Base-by-base conservation (phyloP, 306 rosid genomes). In the Erythrophleum fordii region DNA sequence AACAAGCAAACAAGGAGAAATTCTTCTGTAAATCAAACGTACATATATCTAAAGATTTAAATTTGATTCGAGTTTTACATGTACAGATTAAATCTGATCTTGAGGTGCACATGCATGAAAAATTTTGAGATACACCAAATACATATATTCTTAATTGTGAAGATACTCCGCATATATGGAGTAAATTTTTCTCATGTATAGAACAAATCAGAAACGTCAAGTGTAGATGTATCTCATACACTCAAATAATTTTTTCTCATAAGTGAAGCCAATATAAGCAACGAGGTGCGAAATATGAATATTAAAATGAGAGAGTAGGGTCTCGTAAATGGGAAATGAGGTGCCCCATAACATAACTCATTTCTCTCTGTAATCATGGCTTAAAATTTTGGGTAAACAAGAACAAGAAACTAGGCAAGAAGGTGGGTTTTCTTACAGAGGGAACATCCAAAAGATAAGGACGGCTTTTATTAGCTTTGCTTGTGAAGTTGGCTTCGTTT, bases 401-500 rank as follows among this genome's bases (percentile, higher is more conserved):
- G 85, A 80, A 66, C 83, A 72, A 76, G 80, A 72, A 79, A 65
- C 80, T 37, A 45, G 69, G 59, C 72, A 10, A 61, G 39, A 75
- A 52, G 20, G 42, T 77, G 67, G 56, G 29, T 56, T 55, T 85
- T 71, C 45, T 72, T n/a, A 2, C 39, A 56, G 80, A 80, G 84
- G 82, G 66, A 84, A 80, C 82, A 76, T 61, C 85, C 77, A 80
- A 74, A 59, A 69, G 81, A 75, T 72, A 83, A 83, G 80, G 81
- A 77, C 88, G 85, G 51, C 77, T 55, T 81, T 72, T 66, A 79
- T 72, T 80, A 61, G 85, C 85, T 83, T 85, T 87, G 87, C 91
- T 83, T 91, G 64, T 66, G 78, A 83, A 68, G 77, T 75, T 83
- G 68, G 75, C 84, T 81, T 79, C 76, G 75, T 81, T 77, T 83